Conservation (phyloP, 1,284 basidiomycete species). For the Sporisorium reilianum region DNA sequence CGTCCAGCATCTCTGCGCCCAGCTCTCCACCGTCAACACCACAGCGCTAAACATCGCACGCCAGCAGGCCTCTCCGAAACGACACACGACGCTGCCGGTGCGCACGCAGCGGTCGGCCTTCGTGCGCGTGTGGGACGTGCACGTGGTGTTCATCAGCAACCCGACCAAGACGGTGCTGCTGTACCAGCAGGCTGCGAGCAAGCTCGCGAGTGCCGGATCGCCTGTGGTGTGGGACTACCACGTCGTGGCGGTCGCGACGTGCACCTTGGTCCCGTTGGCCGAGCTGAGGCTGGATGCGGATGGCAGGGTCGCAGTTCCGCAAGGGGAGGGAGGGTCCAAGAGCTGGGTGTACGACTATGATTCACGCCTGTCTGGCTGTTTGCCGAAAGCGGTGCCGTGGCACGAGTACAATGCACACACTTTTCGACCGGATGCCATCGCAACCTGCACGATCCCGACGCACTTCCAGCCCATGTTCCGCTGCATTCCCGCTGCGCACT, state of each 20-base stretch:
- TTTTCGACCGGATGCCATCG: constrained; percentile 3
- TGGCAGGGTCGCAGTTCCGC: not conserved
- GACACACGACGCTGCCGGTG: not conserved
- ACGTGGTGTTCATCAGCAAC: constrained; percentile 53
- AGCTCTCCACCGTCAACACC: constrained; percentile 1
- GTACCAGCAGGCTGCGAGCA: constrained; percentile 46
- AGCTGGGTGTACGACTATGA: constrained; percentile 60
- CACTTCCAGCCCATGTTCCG: constrained; percentile 34
- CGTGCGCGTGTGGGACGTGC: constrained; percentile 38
- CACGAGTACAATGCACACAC: constrained; percentile 22
- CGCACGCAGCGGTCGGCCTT: not conserved
- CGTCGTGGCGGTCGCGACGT: constrained; percentile 43
- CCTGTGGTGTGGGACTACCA: constrained; percentile 63
- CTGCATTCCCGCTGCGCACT: constrained; percentile 21
- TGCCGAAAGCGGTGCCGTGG: constrained; percentile 3
- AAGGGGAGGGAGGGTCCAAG: not conserved
- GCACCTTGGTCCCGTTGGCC: constrained; percentile 10
- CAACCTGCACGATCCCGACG: not conserved
- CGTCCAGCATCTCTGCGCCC: constrained; percentile 8
- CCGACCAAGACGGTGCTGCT: constrained; percentile 31
- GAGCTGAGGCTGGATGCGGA: not conserved
- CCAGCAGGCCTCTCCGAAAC: not conserved
- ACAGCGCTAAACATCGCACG: constrained; percentile 16
- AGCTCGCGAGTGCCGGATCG: constrained; percentile 18
- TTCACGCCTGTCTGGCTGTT: constrained; percentile 14